Evolutionary conservation across 768 basidiomycete genomes (phyloP).

Genomic region (Pisolithus tinctorius): DNA sequence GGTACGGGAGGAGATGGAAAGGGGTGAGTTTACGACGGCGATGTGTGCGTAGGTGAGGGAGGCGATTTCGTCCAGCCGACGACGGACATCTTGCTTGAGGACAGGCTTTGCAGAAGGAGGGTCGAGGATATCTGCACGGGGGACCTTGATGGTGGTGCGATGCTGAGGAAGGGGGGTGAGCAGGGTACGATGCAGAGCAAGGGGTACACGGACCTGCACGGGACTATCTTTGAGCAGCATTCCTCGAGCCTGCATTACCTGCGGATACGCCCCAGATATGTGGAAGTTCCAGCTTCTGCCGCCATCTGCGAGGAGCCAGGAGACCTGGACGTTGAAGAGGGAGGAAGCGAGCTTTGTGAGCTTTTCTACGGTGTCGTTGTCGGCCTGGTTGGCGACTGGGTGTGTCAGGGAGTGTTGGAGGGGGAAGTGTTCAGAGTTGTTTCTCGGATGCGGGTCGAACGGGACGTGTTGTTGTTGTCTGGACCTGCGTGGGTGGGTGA

Average conservation of each 20-base stretch:
- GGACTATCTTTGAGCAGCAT: constrained; percentile 87
- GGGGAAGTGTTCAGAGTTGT: constrained; percentile 21
- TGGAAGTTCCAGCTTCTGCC: constrained; percentile 79
- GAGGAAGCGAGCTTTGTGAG: constrained; percentile 75
- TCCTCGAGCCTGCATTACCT: constrained; percentile 86
- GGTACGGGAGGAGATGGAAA: constrained; percentile 65
- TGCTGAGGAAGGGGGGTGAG: constrained; percentile 41
- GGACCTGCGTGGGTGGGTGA: constrained; percentile 83
- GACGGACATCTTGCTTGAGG: constrained; percentile 76
- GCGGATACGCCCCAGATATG: constrained; percentile 85
- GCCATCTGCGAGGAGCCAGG: constrained; percentile 67
- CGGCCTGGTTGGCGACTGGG: constrained; percentile 32
- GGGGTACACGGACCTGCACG: constrained; percentile 51
- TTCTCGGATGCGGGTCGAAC: constrained; percentile 43
- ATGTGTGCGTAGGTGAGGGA: constrained; percentile 90
- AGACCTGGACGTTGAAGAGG: constrained; percentile 77
- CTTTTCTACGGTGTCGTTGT: constrained; percentile 73
- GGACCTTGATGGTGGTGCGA: constrained; percentile 81
- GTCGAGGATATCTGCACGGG: constrained; percentile 91
- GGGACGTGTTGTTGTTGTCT: constrained; percentile 54
- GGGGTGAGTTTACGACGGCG: constrained; percentile 84
- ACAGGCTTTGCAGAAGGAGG: constrained; percentile 69
- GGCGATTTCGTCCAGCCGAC: constrained; percentile 89
- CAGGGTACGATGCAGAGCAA: constrained; percentile 6
- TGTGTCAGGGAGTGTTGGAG: constrained; percentile 35